Base-by-base conservation (phyloP, 2,329 filamentous ascomycete genomes). In the Phaeosphaeria sp. region DNA sequence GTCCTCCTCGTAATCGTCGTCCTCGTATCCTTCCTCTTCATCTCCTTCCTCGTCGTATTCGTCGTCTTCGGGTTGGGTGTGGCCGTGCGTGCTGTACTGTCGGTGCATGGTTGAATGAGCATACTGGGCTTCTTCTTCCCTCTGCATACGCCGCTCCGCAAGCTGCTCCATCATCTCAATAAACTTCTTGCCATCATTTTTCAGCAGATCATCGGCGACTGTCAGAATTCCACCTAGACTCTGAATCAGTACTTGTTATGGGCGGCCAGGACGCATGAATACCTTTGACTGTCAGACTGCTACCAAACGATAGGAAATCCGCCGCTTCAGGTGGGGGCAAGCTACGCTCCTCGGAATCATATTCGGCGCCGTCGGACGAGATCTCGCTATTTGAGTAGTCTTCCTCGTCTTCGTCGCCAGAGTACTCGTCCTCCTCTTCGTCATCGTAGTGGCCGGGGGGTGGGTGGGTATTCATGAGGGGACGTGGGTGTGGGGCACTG, bases 161-260 rank as follows among this genome's bases (percentile, higher is more conserved):
- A 99, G 86, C 81, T 98, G 94, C 78, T 99, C 95, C 95, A 99
- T 99, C 95, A 99, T 99, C 78, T 99, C 95, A 79, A 99, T 99
- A 81, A 99, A 99, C 75, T 97, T 96, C 79, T 96, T 97, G 72
- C 95, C 95, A 79, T 99, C 95, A 79, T 99, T 99, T 79, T 98
- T 98, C 63, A 99, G 86, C 65, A 99, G 85, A 80, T 99, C 95
- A 83, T 99, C 95, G 77, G 95, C 95, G 74, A 99, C 95, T 66
- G 95, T 99, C 77, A 99, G 88, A 79, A 99, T 97, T 76, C 95
- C 96, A 83, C 95, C 93, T 92, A 85, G 5, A 36, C 21, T 53
- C 46, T 59, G 53, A 59, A 64, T 71, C 63, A 71, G 68, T 62
- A 67, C 55, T 62, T 62, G 53, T 54, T 43, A 52, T 39, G 47